These are phyloP conservation scores for Cryptococcus sp. DNA, from an alignment of 1,284 basidiomycete species.

Conservation along the genomic window DNA sequence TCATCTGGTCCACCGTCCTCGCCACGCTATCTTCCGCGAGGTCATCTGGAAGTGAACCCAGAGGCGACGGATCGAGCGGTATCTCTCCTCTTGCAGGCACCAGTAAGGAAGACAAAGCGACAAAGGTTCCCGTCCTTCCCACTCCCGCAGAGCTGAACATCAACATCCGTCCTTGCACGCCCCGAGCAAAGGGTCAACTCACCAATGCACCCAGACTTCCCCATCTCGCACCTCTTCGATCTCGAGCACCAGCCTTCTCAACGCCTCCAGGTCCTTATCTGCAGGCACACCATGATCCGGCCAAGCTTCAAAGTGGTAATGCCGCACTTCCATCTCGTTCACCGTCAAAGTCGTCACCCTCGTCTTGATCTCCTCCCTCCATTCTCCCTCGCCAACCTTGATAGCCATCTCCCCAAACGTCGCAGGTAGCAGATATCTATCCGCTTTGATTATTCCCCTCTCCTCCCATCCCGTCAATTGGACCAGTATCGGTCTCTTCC, in stretches of 20 bases:
- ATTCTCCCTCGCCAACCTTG: conserved; percentile 5
- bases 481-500: conserved; percentile 25
- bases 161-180: neutral
- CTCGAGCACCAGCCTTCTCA: conserved; percentile 23
- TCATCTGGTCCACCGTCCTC: conserved; percentile 27
- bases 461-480: conserved; percentile 42
- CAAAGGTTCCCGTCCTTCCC: conserved; percentile 40
- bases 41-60: conserved; percentile 13
- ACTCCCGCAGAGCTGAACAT: conserved; percentile 39
- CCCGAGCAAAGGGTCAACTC: conserved; percentile 10
- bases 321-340: conserved; percentile 17
- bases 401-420: neutral
- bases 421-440: conserved; percentile 35
- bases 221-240: conserved; percentile 19
- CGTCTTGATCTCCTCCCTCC: conserved; percentile 6
- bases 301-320: conserved; percentile 42
- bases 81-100: conserved; percentile 1
- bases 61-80: conserved; percentile 10
- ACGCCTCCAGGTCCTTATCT: conserved; percentile 22
- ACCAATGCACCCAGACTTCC: conserved; percentile 46
- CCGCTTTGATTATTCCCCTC: conserved; percentile 33
- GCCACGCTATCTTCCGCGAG: conserved; percentile 21
- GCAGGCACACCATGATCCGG: conserved; percentile 41
- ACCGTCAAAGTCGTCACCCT: conserved; percentile 4
- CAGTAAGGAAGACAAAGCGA: conserved; percentile 32